Evolutionary conservation across 139 green algal genomes (phyloP).

Genomic region (Tetratostichococcus sp.): DNA sequence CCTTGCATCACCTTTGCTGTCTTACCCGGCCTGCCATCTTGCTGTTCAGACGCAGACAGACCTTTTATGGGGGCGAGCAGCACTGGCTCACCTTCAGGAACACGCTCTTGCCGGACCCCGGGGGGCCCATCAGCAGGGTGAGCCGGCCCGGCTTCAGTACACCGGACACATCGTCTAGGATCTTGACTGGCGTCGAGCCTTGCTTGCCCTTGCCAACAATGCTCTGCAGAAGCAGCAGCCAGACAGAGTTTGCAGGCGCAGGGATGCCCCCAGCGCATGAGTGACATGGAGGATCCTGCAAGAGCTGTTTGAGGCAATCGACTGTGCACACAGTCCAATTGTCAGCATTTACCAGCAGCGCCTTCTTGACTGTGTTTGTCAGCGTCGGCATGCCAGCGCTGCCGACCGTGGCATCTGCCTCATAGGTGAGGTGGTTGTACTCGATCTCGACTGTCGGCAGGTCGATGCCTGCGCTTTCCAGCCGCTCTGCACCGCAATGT

Average conservation of each 20-base stretch:
- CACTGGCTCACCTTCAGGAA: constrained; percentile 50
- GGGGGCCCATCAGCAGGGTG: constrained; percentile 65
- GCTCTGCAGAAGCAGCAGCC: neutral
- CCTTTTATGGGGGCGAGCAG: no score
- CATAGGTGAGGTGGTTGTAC: constrained; percentile 55
- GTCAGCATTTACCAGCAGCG: constrained; percentile 35
- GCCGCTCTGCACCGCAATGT: neutral
- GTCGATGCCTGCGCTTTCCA: neutral
- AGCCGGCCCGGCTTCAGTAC: constrained; percentile 40
- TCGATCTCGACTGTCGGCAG: constrained; percentile 48
- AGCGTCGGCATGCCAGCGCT: constrained; percentile 47
- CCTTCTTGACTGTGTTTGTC: constrained; percentile 34
- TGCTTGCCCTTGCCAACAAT: neutral
- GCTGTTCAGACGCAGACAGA: no score
- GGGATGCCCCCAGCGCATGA: no score
- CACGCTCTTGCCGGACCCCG: constrained; percentile 54
- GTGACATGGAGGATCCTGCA: no score
- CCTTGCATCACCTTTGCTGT: no score
- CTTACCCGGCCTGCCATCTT: no score
- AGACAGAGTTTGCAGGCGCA: no score
- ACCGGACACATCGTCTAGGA: constrained; percentile 38
- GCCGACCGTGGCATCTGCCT: constrained; percentile 64
- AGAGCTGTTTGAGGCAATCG: no score
- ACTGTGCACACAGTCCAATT: neutral
- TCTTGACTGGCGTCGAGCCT: constrained; percentile 9